Base-by-base conservation (phyloP, 352 stramenopile species). In the Nothophytophthora sp. region DNA sequence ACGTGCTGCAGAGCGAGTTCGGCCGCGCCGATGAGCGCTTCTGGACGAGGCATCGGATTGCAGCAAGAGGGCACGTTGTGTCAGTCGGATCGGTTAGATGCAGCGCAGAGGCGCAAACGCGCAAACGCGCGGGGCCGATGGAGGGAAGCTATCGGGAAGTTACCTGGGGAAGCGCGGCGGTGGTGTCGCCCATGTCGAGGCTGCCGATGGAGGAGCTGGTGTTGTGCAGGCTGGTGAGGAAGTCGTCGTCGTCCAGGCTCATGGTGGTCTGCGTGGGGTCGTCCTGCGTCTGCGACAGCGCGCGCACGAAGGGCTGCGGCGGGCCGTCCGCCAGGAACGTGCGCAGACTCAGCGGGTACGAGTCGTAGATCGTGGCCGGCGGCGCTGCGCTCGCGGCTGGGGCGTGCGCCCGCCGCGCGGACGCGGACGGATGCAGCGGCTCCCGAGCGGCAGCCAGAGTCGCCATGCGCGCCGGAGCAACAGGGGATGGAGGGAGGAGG, bases 321-420 rank as follows among this genome's bases (percentile, higher is more conserved):
- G 51, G 47, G 8, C 44, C 24, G 12, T 57, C 51, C 0, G 45
- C 38, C 12, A 61, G 45, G 39, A 70, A 61, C 2, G 48, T 61
- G 55, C 67, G 70, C 30, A 73, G 61, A 39, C 64, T 77, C 12
- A 89, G 69, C 60, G 78, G 73, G 49, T 86, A 89, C 66, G 69
- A 75, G 40, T 84, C 78, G 68, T 89, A 89, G 58, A 89, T 78
- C 39, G 78, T 81, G 35, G 25, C 32, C 38, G 36, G 46, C 16
- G 41, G 56, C 48, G 19, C 61, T 34, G 34, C 23, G 20, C 15
- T 25, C 41, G 50, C 16, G 16, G 18, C 37, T 44, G 37, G 16
- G 37, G n/a, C 22, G 33, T 38, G 33, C 22, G 33, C 12, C 33
- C 15, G 15, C 33, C 33, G 33, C n/a, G n/a, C n/a, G n/a, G n/a